Evolutionary conservation across 2,329 filamentous ascomycete genomes (phyloP).

Genomic region (Dactylellina sp.): DNA sequence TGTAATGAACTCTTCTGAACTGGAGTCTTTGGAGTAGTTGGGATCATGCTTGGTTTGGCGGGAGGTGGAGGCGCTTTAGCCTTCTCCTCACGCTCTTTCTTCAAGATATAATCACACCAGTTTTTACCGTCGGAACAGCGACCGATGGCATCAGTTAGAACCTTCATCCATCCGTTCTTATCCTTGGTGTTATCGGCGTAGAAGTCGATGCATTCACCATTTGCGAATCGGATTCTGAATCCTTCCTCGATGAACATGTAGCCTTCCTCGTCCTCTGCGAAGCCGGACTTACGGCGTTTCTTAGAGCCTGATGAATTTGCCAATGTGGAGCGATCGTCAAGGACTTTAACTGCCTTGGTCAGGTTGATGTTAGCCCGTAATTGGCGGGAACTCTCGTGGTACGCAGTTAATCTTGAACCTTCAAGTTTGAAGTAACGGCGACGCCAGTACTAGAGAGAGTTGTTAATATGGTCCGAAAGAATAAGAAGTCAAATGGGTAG

Average conservation of each 20-base stretch:
- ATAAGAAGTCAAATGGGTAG: neutral
- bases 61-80: slow-evolving; percentile 36
- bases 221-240: slow-evolving; percentile 98
- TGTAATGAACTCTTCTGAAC: slow-evolving; percentile 41
- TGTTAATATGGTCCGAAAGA: slow-evolving; percentile 63
- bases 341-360: slow-evolving; percentile 88
- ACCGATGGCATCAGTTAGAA: slow-evolving; percentile 77
- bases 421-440: slow-evolving; percentile 96
- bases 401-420: slow-evolving; percentile 91
- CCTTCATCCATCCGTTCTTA: slow-evolving; percentile 95
- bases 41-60: slow-evolving; percentile 47
- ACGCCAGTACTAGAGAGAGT: slow-evolving; percentile 82
- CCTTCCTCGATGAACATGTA: slow-evolving; percentile 99
- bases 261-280: slow-evolving; percentile 97
- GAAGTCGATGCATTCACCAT: slow-evolving; percentile 98
- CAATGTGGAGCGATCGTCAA: slow-evolving; percentile 87
- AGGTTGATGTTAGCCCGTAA: slow-evolving; percentile 97
- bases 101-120: slow-evolving; percentile 76
- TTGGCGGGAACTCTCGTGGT: slow-evolving; percentile 93
- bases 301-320: slow-evolving; percentile 81
- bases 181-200: slow-evolving; percentile 89
- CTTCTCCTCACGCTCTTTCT: slow-evolving; percentile 57
- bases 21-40: slow-evolving; percentile 44
- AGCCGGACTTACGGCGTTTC: slow-evolving; percentile 88
- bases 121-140: slow-evolving; percentile 67